phyloP scores from a whole-genome alignment of 441 rosid genomes.

The Sinapis alba region DNA sequence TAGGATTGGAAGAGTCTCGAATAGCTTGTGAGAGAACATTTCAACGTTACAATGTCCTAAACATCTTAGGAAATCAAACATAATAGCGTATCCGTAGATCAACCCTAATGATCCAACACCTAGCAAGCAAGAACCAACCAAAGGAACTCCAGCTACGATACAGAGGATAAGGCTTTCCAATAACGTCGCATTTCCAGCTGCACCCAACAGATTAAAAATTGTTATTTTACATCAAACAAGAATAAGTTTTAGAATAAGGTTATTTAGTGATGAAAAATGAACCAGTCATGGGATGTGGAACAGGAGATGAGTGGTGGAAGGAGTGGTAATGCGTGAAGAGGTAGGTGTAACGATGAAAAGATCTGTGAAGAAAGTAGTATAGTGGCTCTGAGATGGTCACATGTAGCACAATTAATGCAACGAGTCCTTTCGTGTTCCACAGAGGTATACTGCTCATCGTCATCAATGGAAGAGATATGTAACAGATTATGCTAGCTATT shows the following conservation, averaged over 20 bases:
- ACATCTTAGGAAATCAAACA: constrained; percentile 81
- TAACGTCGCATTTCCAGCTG: constrained; percentile 72
- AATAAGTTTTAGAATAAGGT: background rate
- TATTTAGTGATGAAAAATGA: background rate
- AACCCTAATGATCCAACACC: constrained; percentile 65
- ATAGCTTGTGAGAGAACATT: constrained; percentile 61
- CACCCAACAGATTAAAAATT: constrained; percentile 1
- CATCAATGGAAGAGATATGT: constrained; percentile 50
- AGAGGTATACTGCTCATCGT: constrained; percentile 51
- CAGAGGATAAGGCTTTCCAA: constrained; percentile 68
- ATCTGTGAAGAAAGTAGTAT: constrained; percentile 68
- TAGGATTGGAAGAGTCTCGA: constrained; percentile 61
- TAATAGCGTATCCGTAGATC: constrained; percentile 58
- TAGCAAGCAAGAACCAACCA: constrained; percentile 57
- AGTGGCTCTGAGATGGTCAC: constrained; percentile 82
- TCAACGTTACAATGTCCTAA: constrained; percentile 87
- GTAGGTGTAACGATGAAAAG: constrained; percentile 53
- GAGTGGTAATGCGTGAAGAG: constrained; percentile 75
- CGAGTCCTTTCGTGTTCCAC: constrained; percentile 71
- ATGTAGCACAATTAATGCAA: constrained; percentile 64
- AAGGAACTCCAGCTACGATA: constrained; percentile 64
- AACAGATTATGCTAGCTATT: constrained; percentile 57
- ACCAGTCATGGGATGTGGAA: constrained; percentile 79
- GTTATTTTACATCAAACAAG: background rate
- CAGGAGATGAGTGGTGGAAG: constrained; percentile 78